Evolutionary conservation across 164 flowering plant species (phyloP), one percentile per base, ranked within the genome.

Genomic region (Cinnamomum micranthum): DNA sequence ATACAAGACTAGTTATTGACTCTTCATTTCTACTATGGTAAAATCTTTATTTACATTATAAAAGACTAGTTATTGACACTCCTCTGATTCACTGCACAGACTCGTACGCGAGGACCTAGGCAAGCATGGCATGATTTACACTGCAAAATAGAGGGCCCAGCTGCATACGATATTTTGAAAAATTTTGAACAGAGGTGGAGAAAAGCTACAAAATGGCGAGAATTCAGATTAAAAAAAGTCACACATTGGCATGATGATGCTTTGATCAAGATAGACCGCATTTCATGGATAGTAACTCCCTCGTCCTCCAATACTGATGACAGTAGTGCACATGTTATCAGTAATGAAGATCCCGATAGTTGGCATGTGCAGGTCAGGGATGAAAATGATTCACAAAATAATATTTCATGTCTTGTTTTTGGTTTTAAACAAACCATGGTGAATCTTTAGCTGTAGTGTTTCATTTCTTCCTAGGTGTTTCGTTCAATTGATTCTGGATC

Each of bases 81-180:
- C 58, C 69, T 70, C 24, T 74, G 63, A 25, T 74, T 35, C 65
- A 35, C 58, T 80, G 70, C 77, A 65, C 78, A 87, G 90, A 69
- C 81, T 59, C 75, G 75, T 50, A 25, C 77, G 73, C 73, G 70
- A 73, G 82, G 88, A 69, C 97, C 97, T 14, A 86, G 97, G 78
- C 88, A 91, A 81, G 92, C 97, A 58, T 92, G 97, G 97, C 97
- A 92, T 84, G 97, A 92, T 76, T 76, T 92, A 47, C 97, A 92
- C 75, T 92, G 93, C 77, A 88, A 83, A 77, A 79, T 90, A 64
- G 95, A 92, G 60, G 97, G 95, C 6, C 95, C 95, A 63, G 97
- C 97, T 75, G 97, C 93, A 55, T 86, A 89, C 81, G 97, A 92
- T 79, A 77, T 90, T 50, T 60, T 90, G 76, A 86, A 75, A 58